Base-by-base conservation (phyloP, 345 rosid species). In the Draba incana region DNA sequence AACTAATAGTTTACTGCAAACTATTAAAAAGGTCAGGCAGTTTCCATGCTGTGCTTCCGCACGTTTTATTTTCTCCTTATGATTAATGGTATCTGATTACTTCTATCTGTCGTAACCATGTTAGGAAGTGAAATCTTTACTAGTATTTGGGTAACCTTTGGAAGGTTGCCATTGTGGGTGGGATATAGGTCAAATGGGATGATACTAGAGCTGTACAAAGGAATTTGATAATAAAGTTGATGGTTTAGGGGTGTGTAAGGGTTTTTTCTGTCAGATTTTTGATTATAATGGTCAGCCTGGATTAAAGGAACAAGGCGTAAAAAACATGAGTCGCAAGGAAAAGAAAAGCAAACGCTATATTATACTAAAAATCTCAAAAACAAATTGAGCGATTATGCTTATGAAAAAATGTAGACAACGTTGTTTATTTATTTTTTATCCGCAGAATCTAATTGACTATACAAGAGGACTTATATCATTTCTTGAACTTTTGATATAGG, bases 21-120 rank as follows among this genome's bases (percentile, higher is more conserved):
- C 66, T 52, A 81, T 94, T 54, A 91, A 84, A 82, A 83, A 88
- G 97, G 97, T 93, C 62, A 68, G 75, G 66, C 47, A 38, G 41
- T 11, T 62, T 62, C 6, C 47, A 52, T 45, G 30, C 42, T 52
- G 43, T 53, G 44, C 33, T 41, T 60, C 15, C 15, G 23, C 52
- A 4, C 6, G 9, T 16, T 65, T 57, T 44, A 15, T 44, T 54
- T 44, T 10, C 53, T 13, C 30, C 11, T 46, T 63, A 14, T 39
- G 50, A 25, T 23, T 58, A 37, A 16, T 39, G 57, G 44, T 48
- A 47, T 50, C 42, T 46, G 15, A 20, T 37, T 38, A 57, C 25
- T 43, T 56, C 44, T 28, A 37, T 42, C 35, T 41, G 55, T 35
- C 13, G 10, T 65, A 46, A 44, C 20, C 48, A 44, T 61, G 45